Base-by-base conservation (phyloP, 805 yeast genomes). In the Komagataella mondaviorum region DNA sequence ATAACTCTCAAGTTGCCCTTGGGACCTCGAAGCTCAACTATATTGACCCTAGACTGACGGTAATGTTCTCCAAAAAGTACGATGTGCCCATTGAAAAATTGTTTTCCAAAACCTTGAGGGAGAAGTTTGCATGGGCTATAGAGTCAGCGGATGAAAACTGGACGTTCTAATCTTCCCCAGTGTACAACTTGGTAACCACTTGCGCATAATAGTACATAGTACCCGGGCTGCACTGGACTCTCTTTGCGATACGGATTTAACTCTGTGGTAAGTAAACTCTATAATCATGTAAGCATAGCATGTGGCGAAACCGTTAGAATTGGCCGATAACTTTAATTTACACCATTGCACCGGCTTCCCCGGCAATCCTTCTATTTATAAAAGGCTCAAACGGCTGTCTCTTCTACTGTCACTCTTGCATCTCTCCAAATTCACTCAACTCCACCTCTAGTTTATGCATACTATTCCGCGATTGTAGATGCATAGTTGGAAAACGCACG, bases 61-160 rank as follows among this genome's bases (percentile, higher is more conserved):
- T 88, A 22, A 81, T 86, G 76, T 91, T 89, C 62, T 78, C 95
- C 50, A 90, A 89, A 66, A 86, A 81, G 66, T 88, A 71, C 63
- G 73, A 79, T 51, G 96, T 91, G 18, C 98, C 98, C 6, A 84
- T 91, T 51, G 97, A 91, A 66, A 90, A 87, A 66, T 72, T 91
- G 46, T 89, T 91, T 59, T 85, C 96, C 10, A 90, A 89, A 69
- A 87, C 98, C 0, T 71, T 91, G 51, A 72, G 97, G 55, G 96
- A 90, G 46, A 91, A 91, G 70, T 91, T 91, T 69, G 82, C 79
- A 48, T 91, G 98, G 98, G 98, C 98, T 30, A 84, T 91, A 51
- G 95, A 90, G 65, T 81, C 90, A 51, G 89, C 82, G 3, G 97
- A 85, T 63, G 88, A 79, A 57, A 69, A 87, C 59, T 90, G 98